Evolutionary conservation across 169 alveolate genomes (phyloP).

Genomic region (Babesia ovata): DNA sequence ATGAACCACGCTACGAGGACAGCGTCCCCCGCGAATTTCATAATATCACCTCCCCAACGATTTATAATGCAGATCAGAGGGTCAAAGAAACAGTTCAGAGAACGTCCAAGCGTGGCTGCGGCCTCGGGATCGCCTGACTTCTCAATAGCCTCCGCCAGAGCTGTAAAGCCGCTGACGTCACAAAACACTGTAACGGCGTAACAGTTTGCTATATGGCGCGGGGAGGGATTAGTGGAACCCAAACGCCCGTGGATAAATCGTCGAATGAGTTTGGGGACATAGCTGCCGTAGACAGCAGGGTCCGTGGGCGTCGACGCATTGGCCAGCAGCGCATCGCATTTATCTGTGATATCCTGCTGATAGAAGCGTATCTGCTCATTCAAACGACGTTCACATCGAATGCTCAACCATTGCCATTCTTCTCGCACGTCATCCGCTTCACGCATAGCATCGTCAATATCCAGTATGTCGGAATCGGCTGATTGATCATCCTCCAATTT

Average conservation of each 20-base stretch:
- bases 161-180: slow-evolving; percentile 84
- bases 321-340: slow-evolving; percentile 15
- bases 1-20: slow-evolving; percentile 80
- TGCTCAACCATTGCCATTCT: slow-evolving; percentile 68
- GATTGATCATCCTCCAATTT: neutral
- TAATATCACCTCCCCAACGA: slow-evolving; percentile 87
- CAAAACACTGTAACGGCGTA: slow-evolving; percentile 71
- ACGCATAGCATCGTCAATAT: slow-evolving; percentile 31
- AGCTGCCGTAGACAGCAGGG: slow-evolving; percentile 16
- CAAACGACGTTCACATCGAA: slow-evolving; percentile 60
- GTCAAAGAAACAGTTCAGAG: slow-evolving; percentile 80
- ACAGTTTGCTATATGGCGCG: slow-evolving; percentile 44
- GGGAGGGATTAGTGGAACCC: neutral
- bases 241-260: slow-evolving; percentile 21
- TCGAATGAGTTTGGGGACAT: slow-evolving; percentile 32
- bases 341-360: slow-evolving; percentile 18
- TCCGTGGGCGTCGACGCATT: slow-evolving; percentile 12
- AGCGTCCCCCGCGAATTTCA: slow-evolving; percentile 88
- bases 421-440: slow-evolving; percentile 46
- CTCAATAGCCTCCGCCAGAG: slow-evolving; percentile 77
- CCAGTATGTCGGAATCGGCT: slow-evolving; percentile 36
- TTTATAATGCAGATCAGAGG: slow-evolving; percentile 80
- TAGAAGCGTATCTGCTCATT: slow-evolving; percentile 48
- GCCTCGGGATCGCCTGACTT: slow-evolving; percentile 76
- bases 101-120: slow-evolving; percentile 80